phyloP scores from a whole-genome alignment of 805 yeast genomes.

The Lipomyces sp. region DNA sequence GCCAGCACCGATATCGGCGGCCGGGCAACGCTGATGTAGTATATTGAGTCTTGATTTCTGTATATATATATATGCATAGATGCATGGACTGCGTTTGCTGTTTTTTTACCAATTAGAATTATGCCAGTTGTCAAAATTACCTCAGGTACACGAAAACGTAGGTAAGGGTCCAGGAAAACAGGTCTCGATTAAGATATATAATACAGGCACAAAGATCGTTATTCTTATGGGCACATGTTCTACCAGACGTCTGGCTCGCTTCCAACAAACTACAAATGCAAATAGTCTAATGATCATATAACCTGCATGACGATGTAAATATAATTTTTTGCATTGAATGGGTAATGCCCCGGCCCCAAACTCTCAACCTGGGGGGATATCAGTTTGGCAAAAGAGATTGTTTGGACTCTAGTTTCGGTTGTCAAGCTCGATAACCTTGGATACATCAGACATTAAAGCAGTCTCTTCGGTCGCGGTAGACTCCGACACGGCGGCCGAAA shows the following conservation, averaged over 20 bases:
- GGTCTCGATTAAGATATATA: neutral
- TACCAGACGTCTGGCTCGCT: neutral
- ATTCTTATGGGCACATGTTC: neutral
- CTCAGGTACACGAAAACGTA: too few relatives aligned
- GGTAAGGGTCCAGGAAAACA: neutral
- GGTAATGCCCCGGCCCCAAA: too few relatives aligned
- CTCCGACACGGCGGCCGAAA: constrained; percentile 11
- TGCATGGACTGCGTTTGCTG: neutral
- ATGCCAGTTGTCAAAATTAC: neutral
- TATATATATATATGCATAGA: neutral
- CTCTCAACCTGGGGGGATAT: too few relatives aligned
- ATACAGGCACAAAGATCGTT: neutral
- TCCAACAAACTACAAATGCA: neutral
- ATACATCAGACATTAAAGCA: constrained; percentile 4
- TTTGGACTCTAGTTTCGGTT: neutral
- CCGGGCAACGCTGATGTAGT: constrained; percentile 74
- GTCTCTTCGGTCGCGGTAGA: neutral
- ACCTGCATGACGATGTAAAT: neutral
- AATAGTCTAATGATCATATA: neutral
- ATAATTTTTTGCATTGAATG: neutral
- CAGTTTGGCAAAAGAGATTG: neutral
- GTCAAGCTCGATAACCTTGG: constrained; percentile 16
- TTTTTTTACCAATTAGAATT: neutral
- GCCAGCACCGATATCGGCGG: constrained; percentile 84
- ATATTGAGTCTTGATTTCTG: neutral